A percentile compares a stretch with the other conserved stretches of the same genome.
Evolutionary conservation across 1,139 yeast species (phyloP).

Genomic region (Pneumocystis wakefieldiae): DNA sequence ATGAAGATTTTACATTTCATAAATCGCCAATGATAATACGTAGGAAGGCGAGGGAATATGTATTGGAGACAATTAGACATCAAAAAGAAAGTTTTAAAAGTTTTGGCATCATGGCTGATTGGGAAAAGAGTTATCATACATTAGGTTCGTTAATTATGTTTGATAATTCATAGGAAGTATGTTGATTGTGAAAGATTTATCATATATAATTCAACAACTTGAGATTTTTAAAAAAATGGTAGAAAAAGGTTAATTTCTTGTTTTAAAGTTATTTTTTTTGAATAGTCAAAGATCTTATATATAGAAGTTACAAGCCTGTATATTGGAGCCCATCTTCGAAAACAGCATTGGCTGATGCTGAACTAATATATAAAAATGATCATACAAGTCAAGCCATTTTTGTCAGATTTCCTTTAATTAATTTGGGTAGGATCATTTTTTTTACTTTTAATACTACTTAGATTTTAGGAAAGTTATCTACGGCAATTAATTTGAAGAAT

Average conservation of each 20-base stretch:
- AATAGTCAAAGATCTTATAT: slow-evolving; percentile 34
- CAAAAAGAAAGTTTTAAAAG: slow-evolving; percentile 52
- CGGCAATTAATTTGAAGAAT: slow-evolving; percentile 8
- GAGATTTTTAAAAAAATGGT: slow-evolving; percentile 52
- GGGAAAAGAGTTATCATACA: slow-evolving; percentile 58
- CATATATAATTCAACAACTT: slow-evolving; percentile 61
- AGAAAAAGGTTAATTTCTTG: slow-evolving; percentile 27
- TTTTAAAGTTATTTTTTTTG: neutral
- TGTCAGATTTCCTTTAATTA: slow-evolving; percentile 48
- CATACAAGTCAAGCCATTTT: slow-evolving; percentile 60
- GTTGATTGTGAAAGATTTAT: slow-evolving; percentile 26
- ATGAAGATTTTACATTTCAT: slow-evolving; percentile 7
- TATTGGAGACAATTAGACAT: slow-evolving; percentile 42
- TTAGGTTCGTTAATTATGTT: slow-evolving; percentile 24
- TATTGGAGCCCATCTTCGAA: slow-evolving; percentile 93
- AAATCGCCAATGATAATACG: slow-evolving; percentile 43
- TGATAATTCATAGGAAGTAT: neutral
- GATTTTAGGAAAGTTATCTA: neutral
- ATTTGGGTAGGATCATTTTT: slow-evolving; percentile 15
- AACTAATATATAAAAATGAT: slow-evolving; percentile 64
- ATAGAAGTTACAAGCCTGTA: slow-evolving; percentile 82
- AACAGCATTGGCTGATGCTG: slow-evolving; percentile 94
- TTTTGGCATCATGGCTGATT: slow-evolving; percentile 74
- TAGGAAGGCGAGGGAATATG: slow-evolving; percentile 50
- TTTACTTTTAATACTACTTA: neutral